phyloP scores from a whole-genome alignment of 202 grass and related monocot species.

The Eragrostis tef region DNA sequence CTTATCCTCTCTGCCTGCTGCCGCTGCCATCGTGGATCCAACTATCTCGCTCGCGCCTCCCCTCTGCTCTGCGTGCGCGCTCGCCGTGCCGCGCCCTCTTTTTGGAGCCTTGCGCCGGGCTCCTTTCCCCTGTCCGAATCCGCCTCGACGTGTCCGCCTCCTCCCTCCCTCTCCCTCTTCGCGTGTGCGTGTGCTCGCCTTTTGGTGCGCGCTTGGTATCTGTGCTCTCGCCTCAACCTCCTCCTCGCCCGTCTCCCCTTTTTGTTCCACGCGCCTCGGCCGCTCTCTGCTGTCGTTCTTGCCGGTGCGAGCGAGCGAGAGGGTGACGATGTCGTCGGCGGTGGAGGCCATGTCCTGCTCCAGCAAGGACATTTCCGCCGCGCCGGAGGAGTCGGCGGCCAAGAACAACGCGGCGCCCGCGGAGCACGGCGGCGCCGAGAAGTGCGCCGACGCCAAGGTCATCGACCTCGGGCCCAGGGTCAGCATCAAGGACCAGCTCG shows the following conservation, averaged over 20 bases:
- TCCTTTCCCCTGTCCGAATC: constrained; percentile 38
- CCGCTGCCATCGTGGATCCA: constrained; percentile 46
- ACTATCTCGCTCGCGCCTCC: not conserved
- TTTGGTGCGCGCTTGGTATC: constrained; percentile 50
- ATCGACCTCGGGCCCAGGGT: constrained; percentile 82
- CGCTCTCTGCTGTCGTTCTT: not conserved
- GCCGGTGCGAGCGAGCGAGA: not conserved
- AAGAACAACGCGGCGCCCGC: constrained; percentile 36
- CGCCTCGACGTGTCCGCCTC: constrained; percentile 47
- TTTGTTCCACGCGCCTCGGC: constrained; percentile 7
- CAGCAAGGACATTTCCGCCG: constrained; percentile 44
- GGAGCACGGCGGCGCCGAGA: constrained; percentile 37
- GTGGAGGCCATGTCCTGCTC: constrained; percentile 66
- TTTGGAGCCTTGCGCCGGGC: constrained; percentile 56
- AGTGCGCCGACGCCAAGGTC: constrained; percentile 58
- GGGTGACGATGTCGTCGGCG: constrained; percentile 70
- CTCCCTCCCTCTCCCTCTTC: not conserved
- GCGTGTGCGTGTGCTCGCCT: constrained; percentile 40
- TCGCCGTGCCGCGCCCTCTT: constrained; percentile 8
- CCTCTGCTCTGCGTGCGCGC: not conserved
- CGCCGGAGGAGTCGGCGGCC: constrained; percentile 39
- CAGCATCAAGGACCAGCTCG: constrained; percentile 98
- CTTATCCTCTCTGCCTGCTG: constrained; percentile 48
- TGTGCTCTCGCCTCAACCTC: constrained; percentile 23
- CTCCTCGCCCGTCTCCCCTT: not conserved